Percentiles rank a stretch among this genome's conserved stretches.
Conservation (phyloP, 2,329 filamentous ascomycete genomes). For the Metarhizium sp. region DNA sequence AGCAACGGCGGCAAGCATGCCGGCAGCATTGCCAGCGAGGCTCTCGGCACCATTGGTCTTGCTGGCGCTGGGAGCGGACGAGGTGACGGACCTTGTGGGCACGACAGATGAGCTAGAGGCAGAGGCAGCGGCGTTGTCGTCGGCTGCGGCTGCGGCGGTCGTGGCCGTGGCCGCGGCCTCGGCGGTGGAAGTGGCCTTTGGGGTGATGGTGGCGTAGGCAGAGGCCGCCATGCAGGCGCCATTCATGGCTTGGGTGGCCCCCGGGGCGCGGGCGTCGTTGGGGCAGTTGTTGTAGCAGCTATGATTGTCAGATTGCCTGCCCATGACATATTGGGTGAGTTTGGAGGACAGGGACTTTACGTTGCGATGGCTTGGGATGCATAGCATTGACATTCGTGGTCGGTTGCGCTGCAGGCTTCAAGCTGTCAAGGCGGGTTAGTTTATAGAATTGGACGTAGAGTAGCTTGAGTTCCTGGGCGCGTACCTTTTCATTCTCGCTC, state of each 20-base stretch:
- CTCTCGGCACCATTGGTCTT: conserved; percentile 15
- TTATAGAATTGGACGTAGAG: neutral
- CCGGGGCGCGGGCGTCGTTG: conserved; percentile 29
- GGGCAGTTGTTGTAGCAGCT: conserved; percentile 51
- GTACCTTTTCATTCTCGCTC: conserved; percentile 29
- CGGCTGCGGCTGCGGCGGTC: conserved; percentile 9
- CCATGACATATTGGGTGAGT: neutral
- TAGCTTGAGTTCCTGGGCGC: neutral
- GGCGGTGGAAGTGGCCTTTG: conserved; percentile 13
- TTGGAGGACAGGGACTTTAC: conserved; percentile 21
- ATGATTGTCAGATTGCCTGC: conserved; percentile 6
- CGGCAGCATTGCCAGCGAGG: conserved; percentile 22
- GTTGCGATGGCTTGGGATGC: conserved; percentile 35
- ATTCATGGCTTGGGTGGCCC: conserved; percentile 27
- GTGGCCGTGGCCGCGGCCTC: conserved; percentile 14
- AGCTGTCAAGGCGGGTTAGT: conserved; percentile 15
- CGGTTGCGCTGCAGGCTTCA: conserved; percentile 25
- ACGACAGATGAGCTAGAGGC: conserved; percentile 11
- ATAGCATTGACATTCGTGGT: conserved; percentile 39
- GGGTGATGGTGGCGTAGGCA: conserved; percentile 27
- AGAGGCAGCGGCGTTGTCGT: conserved; percentile 11
- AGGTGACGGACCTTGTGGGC: conserved; percentile 10
- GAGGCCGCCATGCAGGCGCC: conserved; percentile 37
- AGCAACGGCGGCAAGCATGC: conserved; percentile 26
- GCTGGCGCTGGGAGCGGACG: conserved; percentile 11